phyloP scores from a whole-genome alignment of 2,329 filamentous ascomycete genomes.

The Stemphylium beticola region DNA sequence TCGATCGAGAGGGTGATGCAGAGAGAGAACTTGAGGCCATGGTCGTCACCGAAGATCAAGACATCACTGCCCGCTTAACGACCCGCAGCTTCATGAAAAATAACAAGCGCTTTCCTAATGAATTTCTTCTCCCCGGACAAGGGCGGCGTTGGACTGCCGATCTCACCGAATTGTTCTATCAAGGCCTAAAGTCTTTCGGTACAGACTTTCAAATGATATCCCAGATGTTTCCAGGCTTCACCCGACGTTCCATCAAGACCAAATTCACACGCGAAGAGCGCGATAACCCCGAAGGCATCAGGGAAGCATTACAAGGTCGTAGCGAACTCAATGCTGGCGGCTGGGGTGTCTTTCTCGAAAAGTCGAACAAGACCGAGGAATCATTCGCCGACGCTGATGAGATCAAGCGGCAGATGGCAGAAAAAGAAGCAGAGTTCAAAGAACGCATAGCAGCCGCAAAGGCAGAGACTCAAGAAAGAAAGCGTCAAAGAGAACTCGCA shows the following conservation, averaged over 20 bases:
- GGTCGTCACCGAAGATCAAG: conserved; percentile 76
- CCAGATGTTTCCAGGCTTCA: conserved; percentile 75
- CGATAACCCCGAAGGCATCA: conserved; percentile 67
- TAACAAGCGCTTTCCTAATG: conserved; percentile 56
- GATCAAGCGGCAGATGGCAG: conserved; percentile 40
- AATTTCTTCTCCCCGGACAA: conserved; percentile 51
- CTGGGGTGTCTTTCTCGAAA: conserved; percentile 49
- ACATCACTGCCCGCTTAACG: conserved; percentile 75
- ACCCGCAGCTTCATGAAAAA: conserved; percentile 72
- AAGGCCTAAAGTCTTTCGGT: conserved; percentile 75
- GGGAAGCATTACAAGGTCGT: conserved; percentile 62
- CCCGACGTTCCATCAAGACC: conserved; percentile 75
- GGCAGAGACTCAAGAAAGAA: conserved; percentile 44
- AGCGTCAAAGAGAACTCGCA: conserved; percentile 40
- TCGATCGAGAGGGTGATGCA: conserved; percentile 72
- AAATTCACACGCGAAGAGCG: conserved; percentile 84
- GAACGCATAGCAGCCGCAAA: conserved; percentile 46
- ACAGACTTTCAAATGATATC: conserved; percentile 84
- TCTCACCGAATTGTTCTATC: conserved; percentile 77
- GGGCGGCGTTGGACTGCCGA: conserved; percentile 69
- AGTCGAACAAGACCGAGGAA: conserved; percentile 39
- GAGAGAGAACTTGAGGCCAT: conserved; percentile 59
- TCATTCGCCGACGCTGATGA: conserved; percentile 48
- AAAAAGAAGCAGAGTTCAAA: conserved; percentile 34
- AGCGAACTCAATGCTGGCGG: conserved; percentile 43